Evolutionary conservation across 192 early-diverging fungal species (phyloP), one percentile per base, ranked within the genome.

Genomic region (Podila verticillata): DNA sequence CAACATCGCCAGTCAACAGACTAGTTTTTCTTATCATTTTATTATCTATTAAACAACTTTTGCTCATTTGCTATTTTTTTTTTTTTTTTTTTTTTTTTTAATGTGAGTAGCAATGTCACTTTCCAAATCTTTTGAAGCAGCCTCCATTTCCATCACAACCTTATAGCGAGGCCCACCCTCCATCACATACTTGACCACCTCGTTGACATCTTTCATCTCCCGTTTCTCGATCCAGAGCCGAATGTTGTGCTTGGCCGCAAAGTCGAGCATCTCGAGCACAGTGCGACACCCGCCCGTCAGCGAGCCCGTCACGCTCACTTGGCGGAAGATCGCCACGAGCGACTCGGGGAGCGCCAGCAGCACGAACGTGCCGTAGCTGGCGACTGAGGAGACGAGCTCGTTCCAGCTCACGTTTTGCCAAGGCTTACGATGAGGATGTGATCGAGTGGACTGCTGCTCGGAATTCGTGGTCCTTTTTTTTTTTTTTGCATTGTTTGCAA

Each of bases 111-210:
- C n/a, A n/a, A n/a, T n/a, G n/a, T n/a, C n/a, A n/a, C n/a, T n/a
- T n/a, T n/a, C n/a, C n/a, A n/a, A n/a, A n/a, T n/a, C n/a, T n/a
- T n/a, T n/a, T n/a, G n/a, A n/a, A n/a, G n/a, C n/a, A n/a, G n/a
- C n/a, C n/a, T n/a, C n/a, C n/a, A n/a, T n/a, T n/a, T 91, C 84
- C 56, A 94, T 83, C 36, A 96, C 93, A 66, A 93, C 70, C 57
- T 93, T 85, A 72, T 92, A 94, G 66, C 87, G 86, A 4, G 85
- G 91, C 65, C 90, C 86, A 65, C 91, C 91, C 24, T 84, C 75
- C 66, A 87, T 86, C 39, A 94, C 71, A 34, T 71, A 73, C 73
- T 90, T 75, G 44, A 93, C 68, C 6, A 87, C 94, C 63, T 87
- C 86, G 62, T 92, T 90, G 47, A 85, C 83, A 48, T 92, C 83